phyloP scores from a whole-genome alignment of 1,284 basidiomycete genomes.

The Tylopilus sp. region DNA sequence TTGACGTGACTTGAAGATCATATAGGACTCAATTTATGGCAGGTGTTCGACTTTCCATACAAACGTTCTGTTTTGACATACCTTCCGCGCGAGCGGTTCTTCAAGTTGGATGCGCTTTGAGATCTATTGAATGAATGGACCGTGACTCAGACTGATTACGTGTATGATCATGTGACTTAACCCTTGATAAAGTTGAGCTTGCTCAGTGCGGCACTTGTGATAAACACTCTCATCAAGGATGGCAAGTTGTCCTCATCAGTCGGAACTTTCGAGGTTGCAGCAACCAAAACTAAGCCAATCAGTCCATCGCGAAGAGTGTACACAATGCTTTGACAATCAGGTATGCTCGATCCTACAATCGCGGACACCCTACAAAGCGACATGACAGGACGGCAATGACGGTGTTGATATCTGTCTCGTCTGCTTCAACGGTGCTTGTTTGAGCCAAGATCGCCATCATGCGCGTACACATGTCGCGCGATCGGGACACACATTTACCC shows the following conservation, averaged over 20 bases:
- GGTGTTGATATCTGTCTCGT: conserved; percentile 92
- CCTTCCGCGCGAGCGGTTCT: conserved; percentile 44
- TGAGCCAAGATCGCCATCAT: conserved; percentile 73
- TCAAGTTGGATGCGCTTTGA: conserved; percentile 41
- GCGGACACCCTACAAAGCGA: conserved; percentile 12
- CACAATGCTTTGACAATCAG: conserved; percentile 97
- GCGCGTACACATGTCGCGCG: conserved; percentile 78
- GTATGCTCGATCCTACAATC: conserved; percentile 53
- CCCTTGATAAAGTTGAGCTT: neutral
- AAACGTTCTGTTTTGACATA: conserved; percentile 43
- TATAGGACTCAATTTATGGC: neutral
- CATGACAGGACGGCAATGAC: conserved; percentile 69
- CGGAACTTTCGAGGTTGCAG: conserved; percentile 34
- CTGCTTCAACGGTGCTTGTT: conserved; percentile 96
- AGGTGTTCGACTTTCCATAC: conserved; percentile 49
- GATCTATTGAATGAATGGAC: neutral
- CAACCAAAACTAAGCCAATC: conserved; percentile 58
- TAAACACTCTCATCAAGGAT: conserved; percentile 19
- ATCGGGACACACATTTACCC: conserved; percentile 80
- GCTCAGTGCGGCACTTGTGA: neutral
- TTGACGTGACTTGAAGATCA: neutral
- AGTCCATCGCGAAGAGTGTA: conserved; percentile 92
- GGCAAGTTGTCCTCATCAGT: conserved; percentile 37
- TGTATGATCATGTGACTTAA: neutral
- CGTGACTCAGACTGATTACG: neutral